Percentiles rank a stretch among this genome's conserved stretches.
Conservation (phyloP, 306 rosid genomes). For the Arachis hypogaea region DNA sequence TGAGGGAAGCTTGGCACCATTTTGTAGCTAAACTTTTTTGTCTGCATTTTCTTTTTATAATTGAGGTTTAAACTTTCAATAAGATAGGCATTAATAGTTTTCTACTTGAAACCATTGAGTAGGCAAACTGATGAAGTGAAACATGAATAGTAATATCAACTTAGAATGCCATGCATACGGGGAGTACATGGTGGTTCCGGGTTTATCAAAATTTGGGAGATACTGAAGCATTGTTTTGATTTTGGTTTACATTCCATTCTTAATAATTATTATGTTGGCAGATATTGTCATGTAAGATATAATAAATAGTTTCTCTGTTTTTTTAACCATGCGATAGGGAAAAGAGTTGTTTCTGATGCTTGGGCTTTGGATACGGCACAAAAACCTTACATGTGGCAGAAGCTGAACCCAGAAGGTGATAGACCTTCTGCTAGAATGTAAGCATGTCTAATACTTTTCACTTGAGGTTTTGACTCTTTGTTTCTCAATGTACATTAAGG, state of each 20-base stretch:
- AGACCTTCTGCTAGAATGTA: slow-evolving; percentile 99
- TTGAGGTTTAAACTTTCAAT: slow-evolving; percentile 3
- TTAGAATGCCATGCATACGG: background rate
- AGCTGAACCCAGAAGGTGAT: slow-evolving; percentile 93
- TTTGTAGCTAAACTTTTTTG: background rate
- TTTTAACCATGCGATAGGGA: slow-evolving; percentile 58
- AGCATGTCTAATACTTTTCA: slow-evolving; percentile 46
- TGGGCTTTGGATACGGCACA: slow-evolving; percentile 99
- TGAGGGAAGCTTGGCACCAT: slow-evolving; percentile 48
- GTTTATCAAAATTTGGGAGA: slow-evolving; percentile 11
- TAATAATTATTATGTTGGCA: background rate
- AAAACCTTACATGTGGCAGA: slow-evolving; percentile 95
- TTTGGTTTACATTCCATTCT: background rate
- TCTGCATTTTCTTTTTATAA: background rate
- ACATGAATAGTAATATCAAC: slow-evolving; percentile 27
- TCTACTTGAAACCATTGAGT: background rate
- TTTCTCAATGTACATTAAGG: background rate
- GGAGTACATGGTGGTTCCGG: slow-evolving; percentile 4
- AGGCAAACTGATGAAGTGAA: slow-evolving; percentile 21
- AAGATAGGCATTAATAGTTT: background rate
- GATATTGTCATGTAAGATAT: slow-evolving; percentile 32
- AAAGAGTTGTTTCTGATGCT: slow-evolving; percentile 89
- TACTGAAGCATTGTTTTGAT: slow-evolving; percentile 5
- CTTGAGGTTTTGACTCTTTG: background rate
- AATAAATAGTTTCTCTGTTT: slow-evolving; percentile 22